Percentiles rank a stretch among this genome's conserved stretches.
Evolutionary conservation across 1,284 basidiomycete genomes (phyloP).

Genomic region (Xerocomus minutiporus): DNA sequence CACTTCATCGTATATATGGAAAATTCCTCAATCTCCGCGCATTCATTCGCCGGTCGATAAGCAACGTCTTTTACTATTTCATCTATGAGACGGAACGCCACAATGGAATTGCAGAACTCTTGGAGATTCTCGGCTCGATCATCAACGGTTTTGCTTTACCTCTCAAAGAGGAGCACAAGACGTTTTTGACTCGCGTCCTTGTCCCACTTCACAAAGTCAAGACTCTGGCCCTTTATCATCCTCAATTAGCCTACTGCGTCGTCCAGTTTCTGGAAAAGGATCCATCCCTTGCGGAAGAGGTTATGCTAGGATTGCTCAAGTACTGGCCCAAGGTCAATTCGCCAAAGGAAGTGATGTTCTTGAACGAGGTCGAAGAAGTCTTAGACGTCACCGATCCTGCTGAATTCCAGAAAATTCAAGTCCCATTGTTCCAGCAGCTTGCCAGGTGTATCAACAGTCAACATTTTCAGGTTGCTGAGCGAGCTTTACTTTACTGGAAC

Average conservation of each 20-base stretch:
- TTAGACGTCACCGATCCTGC: slow-evolving; percentile 96
- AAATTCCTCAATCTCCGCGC: slow-evolving; percentile 99
- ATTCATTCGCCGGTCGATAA: slow-evolving; percentile 98
- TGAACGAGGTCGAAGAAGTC: slow-evolving; percentile 99
- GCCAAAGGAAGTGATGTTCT: slow-evolving; percentile 99
- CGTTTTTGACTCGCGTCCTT: slow-evolving; percentile 93
- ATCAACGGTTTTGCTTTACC: slow-evolving; percentile 99
- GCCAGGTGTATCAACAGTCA: slow-evolving; percentile 98
- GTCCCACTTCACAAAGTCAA: slow-evolving; percentile 98
- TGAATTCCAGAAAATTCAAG: slow-evolving; percentile 96
- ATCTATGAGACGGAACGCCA: slow-evolving; percentile 98
- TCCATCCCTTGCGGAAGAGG: slow-evolving; percentile 87
- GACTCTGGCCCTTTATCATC: slow-evolving; percentile 94
- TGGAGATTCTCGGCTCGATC: slow-evolving; percentile 98
- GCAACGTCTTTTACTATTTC: slow-evolving; percentile 99
- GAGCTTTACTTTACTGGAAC: slow-evolving; percentile 95
- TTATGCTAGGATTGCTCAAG: slow-evolving; percentile 89
- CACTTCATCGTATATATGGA: slow-evolving; percentile 97
- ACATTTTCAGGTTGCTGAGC: slow-evolving; percentile 98
- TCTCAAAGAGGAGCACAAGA: slow-evolving; percentile 99
- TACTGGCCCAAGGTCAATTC: slow-evolving; percentile 99
- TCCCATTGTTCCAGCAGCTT: slow-evolving; percentile 91
- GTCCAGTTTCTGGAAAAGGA: slow-evolving; percentile 99
- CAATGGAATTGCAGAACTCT: slow-evolving; percentile 97
- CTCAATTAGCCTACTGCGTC: slow-evolving; percentile 97